These are phyloP conservation scores for Ophiorrhiza pumila DNA, from an alignment of 257 asterid genomes.

Conservation along the genomic window DNA sequence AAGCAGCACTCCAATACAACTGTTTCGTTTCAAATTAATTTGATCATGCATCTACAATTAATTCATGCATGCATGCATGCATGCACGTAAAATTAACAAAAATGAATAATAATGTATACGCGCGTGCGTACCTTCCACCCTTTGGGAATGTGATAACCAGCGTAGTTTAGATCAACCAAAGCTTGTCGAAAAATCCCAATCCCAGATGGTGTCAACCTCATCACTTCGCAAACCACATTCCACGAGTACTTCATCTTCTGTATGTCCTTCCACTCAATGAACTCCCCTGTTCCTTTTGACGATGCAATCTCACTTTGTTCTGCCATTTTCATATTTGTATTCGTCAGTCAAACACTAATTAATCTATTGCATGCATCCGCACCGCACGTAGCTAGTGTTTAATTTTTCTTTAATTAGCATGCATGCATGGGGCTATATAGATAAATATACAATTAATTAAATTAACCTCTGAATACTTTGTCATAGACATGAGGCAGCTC, in stretches of 20 bases:
- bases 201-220: slow-evolving; percentile 49
- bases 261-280: slow-evolving; percentile 64
- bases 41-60: too few relatives aligned
- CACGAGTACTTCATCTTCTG: slow-evolving; percentile 78
- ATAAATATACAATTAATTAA: too few relatives aligned
- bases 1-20: slow-evolving; percentile 56
- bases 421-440: too few relatives aligned
- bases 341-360: too few relatives aligned
- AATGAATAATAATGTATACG: background rate
- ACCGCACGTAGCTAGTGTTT: too few relatives aligned
- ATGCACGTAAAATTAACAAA: background rate
- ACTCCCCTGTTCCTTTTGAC: slow-evolving; percentile 37
- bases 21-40: slow-evolving; percentile 12
- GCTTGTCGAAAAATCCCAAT: slow-evolving; percentile 61
- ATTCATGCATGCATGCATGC: background rate
- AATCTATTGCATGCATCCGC: too few relatives aligned
- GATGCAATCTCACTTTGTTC: slow-evolving; percentile 60
- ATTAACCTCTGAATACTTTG: too few relatives aligned
- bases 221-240: slow-evolving; percentile 55
- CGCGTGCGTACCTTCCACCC: slow-evolving; percentile 66
- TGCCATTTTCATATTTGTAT: too few relatives aligned
- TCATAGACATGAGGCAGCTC: too few relatives aligned
- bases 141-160: slow-evolving; percentile 63
- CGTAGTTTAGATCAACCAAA: slow-evolving; percentile 42
- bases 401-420: too few relatives aligned